A percentile compares a stretch with the other conserved stretches of the same genome.
Conservation (phyloP, 331 rosid species). For the Arachis monticola region DNA sequence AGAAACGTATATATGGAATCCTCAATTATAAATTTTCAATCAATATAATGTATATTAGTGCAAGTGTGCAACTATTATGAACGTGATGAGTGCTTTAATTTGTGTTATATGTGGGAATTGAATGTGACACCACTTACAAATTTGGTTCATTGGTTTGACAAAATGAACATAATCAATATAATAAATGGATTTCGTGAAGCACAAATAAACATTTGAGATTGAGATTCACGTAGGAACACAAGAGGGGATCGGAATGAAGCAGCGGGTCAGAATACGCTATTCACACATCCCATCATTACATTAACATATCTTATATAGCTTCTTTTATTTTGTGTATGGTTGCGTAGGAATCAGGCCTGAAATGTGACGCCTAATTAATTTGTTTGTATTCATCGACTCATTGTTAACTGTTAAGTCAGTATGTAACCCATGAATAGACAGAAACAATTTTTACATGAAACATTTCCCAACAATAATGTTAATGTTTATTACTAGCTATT, state of each 20-base stretch:
- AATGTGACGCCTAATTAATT: not conserved
- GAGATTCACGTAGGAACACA: slow-evolving; percentile 9
- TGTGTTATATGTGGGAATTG: not conserved
- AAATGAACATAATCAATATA: too few relatives aligned
- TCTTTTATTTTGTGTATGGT: not conserved
- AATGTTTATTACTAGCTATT: too few relatives aligned
- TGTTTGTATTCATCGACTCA: not conserved
- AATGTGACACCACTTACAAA: slow-evolving; percentile 6
- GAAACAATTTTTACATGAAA: too few relatives aligned
- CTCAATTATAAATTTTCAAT: too few relatives aligned
- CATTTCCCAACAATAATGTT: too few relatives aligned
- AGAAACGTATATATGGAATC: too few relatives aligned
- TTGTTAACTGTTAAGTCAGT: too few relatives aligned
- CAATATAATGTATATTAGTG: too few relatives aligned
- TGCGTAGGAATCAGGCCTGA: not conserved
- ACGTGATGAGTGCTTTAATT: not conserved
- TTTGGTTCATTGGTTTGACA: slow-evolving; percentile 23
- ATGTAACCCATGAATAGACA: too few relatives aligned
- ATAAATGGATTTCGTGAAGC: not conserved
- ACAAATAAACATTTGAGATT: not conserved
- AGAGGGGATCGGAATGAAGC: not conserved
- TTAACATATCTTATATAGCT: not conserved
- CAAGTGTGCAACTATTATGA: not conserved
- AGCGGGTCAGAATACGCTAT: not conserved
- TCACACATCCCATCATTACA: not conserved